These are phyloP conservation scores for Colletotrichum tropicicola DNA, from an alignment of 2,329 filamentous ascomycete genomes.

Conservation along the genomic window DNA sequence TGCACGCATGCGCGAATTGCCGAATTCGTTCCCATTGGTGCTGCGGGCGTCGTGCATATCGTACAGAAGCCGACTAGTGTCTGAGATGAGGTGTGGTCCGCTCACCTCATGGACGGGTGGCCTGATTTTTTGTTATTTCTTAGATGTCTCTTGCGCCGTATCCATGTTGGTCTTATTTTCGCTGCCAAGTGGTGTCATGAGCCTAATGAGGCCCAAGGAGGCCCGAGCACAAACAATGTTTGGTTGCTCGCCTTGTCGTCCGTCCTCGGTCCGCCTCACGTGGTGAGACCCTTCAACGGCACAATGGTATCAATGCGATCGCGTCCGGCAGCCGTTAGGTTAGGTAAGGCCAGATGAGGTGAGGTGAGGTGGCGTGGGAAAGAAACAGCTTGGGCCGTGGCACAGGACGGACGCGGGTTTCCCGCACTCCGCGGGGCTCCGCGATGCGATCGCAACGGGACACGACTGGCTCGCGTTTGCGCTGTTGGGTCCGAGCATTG, in stretches of 20 bases:
- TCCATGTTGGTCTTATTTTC: background rate
- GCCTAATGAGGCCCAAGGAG: background rate
- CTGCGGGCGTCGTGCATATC: constrained; percentile 1
- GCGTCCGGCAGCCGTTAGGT: background rate
- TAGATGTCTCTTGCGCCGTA: background rate
- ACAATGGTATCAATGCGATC: background rate
- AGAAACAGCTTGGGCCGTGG: background rate
- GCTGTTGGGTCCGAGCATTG: background rate
- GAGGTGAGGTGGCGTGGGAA: background rate
- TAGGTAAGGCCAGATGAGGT: background rate
- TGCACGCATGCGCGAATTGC: background rate
- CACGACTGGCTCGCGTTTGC: background rate
- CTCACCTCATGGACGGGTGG: constrained; percentile 1
- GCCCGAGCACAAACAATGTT: background rate
- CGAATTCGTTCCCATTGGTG: background rate
- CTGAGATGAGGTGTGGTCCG: background rate
- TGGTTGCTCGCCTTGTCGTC: constrained; percentile 10
- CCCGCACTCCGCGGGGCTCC: constrained; percentile 22
- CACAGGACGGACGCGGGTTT: background rate
- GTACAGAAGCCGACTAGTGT: constrained; percentile 2
- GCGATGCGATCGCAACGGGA: constrained; percentile 7
- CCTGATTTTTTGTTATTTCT: background rate
- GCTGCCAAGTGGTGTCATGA: background rate
- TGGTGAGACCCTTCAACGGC: constrained; percentile 9
- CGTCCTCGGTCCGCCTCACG: constrained; percentile 16